These are phyloP conservation scores for Aphelidium insulamus DNA, from an alignment of 371 early-diverging fungal genomes.

Conservation along the genomic window DNA sequence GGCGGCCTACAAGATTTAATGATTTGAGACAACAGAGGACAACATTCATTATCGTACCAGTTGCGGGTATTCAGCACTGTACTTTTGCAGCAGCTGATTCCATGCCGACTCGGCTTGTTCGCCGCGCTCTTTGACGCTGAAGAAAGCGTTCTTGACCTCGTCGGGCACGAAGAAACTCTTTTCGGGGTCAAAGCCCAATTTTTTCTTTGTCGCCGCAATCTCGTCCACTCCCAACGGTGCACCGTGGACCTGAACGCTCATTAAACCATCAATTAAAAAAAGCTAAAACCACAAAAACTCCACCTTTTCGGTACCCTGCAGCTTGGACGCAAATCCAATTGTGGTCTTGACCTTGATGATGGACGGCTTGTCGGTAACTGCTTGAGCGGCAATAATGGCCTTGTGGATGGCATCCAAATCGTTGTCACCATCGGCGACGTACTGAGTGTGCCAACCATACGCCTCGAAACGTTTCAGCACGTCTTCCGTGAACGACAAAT, in stretches of 20 bases:
- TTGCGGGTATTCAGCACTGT: constrained; percentile 37
- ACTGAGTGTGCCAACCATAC: constrained; percentile 79
- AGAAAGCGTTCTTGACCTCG: constrained; percentile 41
- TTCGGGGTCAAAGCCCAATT: constrained; percentile 60
- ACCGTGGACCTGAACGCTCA: constrained; percentile 5
- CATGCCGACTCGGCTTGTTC: constrained; percentile 39
- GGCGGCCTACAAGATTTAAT: constrained; percentile 15
- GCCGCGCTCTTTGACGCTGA: constrained; percentile 28
- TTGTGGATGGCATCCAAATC: constrained; percentile 42
- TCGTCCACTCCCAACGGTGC: constrained; percentile 63
- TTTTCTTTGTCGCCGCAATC: constrained; percentile 60
- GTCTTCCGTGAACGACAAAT: constrained; percentile 85
- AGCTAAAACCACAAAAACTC: constrained; percentile 16
- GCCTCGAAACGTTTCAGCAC: constrained; percentile 70
- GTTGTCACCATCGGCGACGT: constrained; percentile 61
- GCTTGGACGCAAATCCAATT: constrained; percentile 54
- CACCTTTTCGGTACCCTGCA: constrained; percentile 71
- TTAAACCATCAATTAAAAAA: no score
- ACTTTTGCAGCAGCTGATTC: constrained; percentile 41
- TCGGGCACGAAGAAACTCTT: constrained; percentile 46
- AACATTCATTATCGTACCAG: constrained; percentile 4
- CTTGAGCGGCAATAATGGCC: constrained; percentile 58
- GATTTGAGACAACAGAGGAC: not conserved
- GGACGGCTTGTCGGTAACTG: constrained; percentile 63
- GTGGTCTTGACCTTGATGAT: constrained; percentile 66